Base-by-base conservation (phyloP, 768 basidiomycete species). In the Lactarius quietus region DNA sequence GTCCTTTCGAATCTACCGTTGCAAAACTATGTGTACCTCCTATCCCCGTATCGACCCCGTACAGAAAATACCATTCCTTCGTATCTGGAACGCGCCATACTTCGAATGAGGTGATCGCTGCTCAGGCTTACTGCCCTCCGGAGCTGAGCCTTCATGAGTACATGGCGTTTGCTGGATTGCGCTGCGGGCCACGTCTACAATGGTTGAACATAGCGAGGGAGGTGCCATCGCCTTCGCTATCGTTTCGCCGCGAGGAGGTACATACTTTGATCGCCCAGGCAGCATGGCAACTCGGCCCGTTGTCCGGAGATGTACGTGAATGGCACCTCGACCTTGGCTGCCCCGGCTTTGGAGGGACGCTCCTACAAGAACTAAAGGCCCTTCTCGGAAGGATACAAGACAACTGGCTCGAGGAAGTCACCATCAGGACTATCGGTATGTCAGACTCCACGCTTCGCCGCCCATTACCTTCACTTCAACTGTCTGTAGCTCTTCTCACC, bases 91-190 rank as follows among this genome's bases (percentile, higher is more conserved):
- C 57, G 14, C 31, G 20, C n/a, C 57, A 58, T 29, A 76, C 77
- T 1, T 73, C 80, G 1, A 84, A 84, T 59, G 67, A 71, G 38
- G 69, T 81, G 41, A 67, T 84, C 33, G 78, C 78, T 33, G 69
- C 72, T n/a, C 82, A 83, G 66, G 67, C 65, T 0, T 70, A 73
- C 10, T 83, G 81, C 63, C 78, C 78, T 12, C 48, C 48, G 26
- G 72, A 77, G 4, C 72, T 84, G 28, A 76, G 68, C 12, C 65
- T 81, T 2, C 81, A 84, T 33, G 82, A 84, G 64, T 80, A 74
- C 38, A 73, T 78, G 18, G 74, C 79, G 0, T 84, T 83, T 56
- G 78, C 76, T n/a, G 72, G 75, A 57, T 65, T 84, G 33, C 80
- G 84, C 12, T 75, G 78, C 48, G 84, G 83, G 0, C 62, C 73